Conservation (phyloP, 768 basidiomycete species). For the Boletus bicolor region DNA sequence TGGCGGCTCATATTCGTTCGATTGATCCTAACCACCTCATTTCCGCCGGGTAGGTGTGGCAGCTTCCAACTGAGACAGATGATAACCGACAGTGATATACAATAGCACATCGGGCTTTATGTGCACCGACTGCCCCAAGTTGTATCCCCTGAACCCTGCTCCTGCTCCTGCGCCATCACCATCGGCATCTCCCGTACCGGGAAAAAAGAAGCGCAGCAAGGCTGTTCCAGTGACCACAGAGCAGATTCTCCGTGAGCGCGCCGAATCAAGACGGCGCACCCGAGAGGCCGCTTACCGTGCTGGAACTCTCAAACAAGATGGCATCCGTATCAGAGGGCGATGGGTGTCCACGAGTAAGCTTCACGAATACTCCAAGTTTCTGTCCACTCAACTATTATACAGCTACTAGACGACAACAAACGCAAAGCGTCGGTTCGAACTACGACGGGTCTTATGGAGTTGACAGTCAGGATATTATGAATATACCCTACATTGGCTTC, state of each 20-base stretch:
- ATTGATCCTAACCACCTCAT: constrained; percentile 65
- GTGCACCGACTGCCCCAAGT: constrained; percentile 54
- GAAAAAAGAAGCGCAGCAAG: constrained; percentile 35
- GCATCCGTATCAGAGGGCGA: constrained; percentile 53
- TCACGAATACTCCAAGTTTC: background rate
- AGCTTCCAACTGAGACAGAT: background rate
- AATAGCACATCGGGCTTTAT: constrained; percentile 54
- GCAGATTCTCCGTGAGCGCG: constrained; percentile 46
- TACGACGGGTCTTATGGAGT: constrained; percentile 66
- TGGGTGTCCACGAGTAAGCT: constrained; percentile 54
- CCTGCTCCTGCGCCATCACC: constrained; percentile 38
- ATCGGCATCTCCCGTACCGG: constrained; percentile 39
- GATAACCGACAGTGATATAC: background rate
- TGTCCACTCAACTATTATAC: constrained; percentile 4
- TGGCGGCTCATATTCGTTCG: constrained; percentile 43
- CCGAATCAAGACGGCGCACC: constrained; percentile 45
- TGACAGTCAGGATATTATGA: constrained; percentile 62
- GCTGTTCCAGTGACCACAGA: constrained; percentile 44
- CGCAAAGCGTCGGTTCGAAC: constrained; percentile 42
- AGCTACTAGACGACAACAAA: constrained; percentile 49
- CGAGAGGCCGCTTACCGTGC: constrained; percentile 35
- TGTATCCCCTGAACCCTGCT: constrained; percentile 39
- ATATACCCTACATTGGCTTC: constrained; percentile 55
- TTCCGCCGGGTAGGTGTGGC: constrained; percentile 50
- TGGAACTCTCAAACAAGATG: constrained; percentile 34